Evolutionary conservation across 2,329 filamentous ascomycete species (phyloP).

Genomic region (Phaeosphaeriaceae sp.): DNA sequence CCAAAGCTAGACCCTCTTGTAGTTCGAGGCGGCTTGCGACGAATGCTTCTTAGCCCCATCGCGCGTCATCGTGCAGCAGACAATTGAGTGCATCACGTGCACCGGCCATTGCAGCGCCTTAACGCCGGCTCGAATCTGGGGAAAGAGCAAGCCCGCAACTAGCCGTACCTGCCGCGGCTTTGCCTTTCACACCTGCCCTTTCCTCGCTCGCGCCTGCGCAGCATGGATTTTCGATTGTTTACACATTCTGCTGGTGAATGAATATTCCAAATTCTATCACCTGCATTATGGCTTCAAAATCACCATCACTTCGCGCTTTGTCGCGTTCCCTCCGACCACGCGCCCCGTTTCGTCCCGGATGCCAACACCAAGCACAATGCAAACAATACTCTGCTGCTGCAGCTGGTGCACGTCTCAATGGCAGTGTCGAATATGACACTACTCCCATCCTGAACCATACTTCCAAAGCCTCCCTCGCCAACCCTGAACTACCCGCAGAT

Average conservation of each 20-base stretch:
- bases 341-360: constrained; percentile 30
- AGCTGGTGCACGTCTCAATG: constrained; percentile 73
- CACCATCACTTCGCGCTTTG: constrained; percentile 40
- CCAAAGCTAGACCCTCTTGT: constrained; percentile 4
- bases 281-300: constrained; percentile 35
- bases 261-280: neutral
- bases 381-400: constrained; percentile 58
- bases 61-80: constrained; percentile 19
- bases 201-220: constrained; percentile 7
- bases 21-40: constrained; percentile 5
- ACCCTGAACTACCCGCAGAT: constrained; percentile 73
- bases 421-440: constrained; percentile 85
- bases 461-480: constrained; percentile 73
- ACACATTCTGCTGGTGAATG: neutral
- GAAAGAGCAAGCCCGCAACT: constrained; percentile 20
- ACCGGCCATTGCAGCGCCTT: too few relatives aligned
- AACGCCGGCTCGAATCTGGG: too few relatives aligned
- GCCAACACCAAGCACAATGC: constrained; percentile 25
- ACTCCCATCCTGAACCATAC: constrained; percentile 84
- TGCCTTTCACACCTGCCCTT: constrained; percentile 9
- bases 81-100: constrained; percentile 6
- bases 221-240: constrained; percentile 8
- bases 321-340: constrained; percentile 40
- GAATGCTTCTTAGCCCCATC: neutral
- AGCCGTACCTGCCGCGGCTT: constrained; percentile 25